phyloP scores from a whole-genome alignment of 495 filamentous ascomycete species.

The Xylaria sp. region DNA sequence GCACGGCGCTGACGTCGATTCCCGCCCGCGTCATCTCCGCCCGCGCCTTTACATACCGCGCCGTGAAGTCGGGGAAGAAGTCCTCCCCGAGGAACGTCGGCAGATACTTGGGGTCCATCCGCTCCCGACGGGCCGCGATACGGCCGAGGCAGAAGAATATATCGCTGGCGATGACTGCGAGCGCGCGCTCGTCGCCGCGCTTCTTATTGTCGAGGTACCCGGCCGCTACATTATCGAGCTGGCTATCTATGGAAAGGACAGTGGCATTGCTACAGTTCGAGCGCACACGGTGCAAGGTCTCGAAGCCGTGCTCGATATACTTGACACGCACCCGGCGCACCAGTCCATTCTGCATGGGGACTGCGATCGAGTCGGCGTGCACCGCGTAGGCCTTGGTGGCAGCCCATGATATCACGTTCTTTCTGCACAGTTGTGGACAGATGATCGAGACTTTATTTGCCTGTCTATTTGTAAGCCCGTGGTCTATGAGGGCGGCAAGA shows the following conservation, averaged over 20 bases:
- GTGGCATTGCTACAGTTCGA: conserved; percentile 27
- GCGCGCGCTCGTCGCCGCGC: conserved; percentile 20
- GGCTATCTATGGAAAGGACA: conserved; percentile 34
- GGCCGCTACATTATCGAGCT: conserved; percentile 36
- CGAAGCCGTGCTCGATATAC: conserved; percentile 38
- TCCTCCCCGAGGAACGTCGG: conserved; percentile 34
- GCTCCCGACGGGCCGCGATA: conserved; percentile 12
- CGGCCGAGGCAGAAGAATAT: conserved; percentile 35
- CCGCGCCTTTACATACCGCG: conserved; percentile 18
- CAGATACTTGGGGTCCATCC: conserved; percentile 17
- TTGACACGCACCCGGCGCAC: conserved; percentile 37
- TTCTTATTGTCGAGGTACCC: conserved; percentile 30
- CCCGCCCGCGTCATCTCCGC: conserved; percentile 35
- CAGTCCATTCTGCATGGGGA: conserved; percentile 23
- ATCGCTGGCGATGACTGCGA: conserved; percentile 29
- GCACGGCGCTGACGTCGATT: conserved; percentile 35
- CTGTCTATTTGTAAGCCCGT: conserved; percentile 38
- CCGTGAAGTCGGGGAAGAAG: conserved; percentile 40
- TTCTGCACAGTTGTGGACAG: conserved; percentile 38
- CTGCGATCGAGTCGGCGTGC: conserved; percentile 32
- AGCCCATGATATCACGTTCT: conserved; percentile 44
- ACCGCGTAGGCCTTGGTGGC: conserved; percentile 27
- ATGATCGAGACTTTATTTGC: conserved; percentile 40
- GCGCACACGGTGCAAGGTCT: conserved; percentile 28
- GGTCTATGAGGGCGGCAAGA: conserved; percentile 44